Base-by-base conservation (phyloP, 2,329 filamentous ascomycete species). In the Fusarium robinianum region DNA sequence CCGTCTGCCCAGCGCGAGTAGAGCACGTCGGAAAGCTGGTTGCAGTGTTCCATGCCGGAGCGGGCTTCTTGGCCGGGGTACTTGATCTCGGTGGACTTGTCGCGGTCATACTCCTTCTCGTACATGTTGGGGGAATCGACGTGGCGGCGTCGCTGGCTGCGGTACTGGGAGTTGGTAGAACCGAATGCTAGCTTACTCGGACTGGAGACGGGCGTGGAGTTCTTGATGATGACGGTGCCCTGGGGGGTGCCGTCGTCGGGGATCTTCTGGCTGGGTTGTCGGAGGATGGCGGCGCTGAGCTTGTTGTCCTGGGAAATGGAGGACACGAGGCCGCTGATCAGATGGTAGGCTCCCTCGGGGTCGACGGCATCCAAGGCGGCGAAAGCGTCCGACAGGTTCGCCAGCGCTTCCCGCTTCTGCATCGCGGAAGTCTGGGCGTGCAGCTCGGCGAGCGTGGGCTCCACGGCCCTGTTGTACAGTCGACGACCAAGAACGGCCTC, bases 1-100 rank as follows among this genome's bases (percentile, higher is more conserved):
- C 90, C 90, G 46, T 95, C 88, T 3, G 85, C 83, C 94, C 94
- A 99, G 29, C 92, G 81, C 11, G 85, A 83, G 70, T 96, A 97
- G 14, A 99, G 79, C 14, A 95, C 88, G 66, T 96, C 90, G 2
- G 88, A 89, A 24, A 97, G 76, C 64, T 95, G 83, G 63, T 90
- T 89, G 55, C 87, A 88, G 69, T 96, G 92, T 68, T 96, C 91
- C 88, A 96, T 92, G 3, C 90, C 92, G 2, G 83, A 79, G 32
- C 71, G 69, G 2, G 77, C 63, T 38, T 77, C 72, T 25, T 76
- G 74, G 2, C 78, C 79, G 2, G 79, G 80, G 40, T 78, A 81
- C 57, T 75, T 79, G 11, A 74, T 68, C 55, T 79, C 74, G 8
- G 69, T 67, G 16, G 71, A 64, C 58, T 72, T 78, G 41, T 78